These are phyloP conservation scores for Barbarea vulgaris DNA, from an alignment of 345 rosid species.

Conservation along the genomic window DNA sequence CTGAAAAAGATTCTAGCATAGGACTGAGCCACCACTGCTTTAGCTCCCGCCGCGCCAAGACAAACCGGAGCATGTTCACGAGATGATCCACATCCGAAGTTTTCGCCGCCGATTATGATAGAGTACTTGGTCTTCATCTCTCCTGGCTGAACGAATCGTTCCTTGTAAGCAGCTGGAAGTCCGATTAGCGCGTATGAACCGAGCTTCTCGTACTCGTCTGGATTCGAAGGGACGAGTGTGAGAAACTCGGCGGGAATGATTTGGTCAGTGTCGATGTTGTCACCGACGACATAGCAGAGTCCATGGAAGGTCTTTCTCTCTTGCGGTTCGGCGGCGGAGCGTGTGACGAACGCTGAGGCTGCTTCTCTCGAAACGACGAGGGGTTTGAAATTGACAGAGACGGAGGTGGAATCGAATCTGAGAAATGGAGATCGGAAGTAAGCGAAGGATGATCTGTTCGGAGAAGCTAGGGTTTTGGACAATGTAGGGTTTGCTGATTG, in stretches of 20 bases:
- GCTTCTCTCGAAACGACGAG: not conserved
- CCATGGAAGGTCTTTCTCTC: slow-evolving; percentile 66
- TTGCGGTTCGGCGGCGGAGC: slow-evolving; percentile 38
- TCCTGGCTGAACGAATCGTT: slow-evolving; percentile 61
- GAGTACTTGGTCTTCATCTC: slow-evolving; percentile 67
- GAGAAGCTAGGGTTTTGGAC: slow-evolving; percentile 34
- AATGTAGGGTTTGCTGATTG: slow-evolving; percentile 36
- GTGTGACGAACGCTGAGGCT: slow-evolving; percentile 29
- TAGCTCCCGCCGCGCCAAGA: slow-evolving; percentile 83
- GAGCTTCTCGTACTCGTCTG: slow-evolving; percentile 77
- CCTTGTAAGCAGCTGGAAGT: slow-evolving; percentile 66
- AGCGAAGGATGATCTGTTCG: slow-evolving; percentile 7
- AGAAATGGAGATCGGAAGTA: slow-evolving; percentile 26
- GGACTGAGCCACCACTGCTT: slow-evolving; percentile 79
- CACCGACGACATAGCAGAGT: slow-evolving; percentile 87
- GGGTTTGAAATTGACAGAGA: slow-evolving; percentile 20
- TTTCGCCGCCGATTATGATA: slow-evolving; percentile 77
- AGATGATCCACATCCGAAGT: slow-evolving; percentile 94
- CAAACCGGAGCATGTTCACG: slow-evolving; percentile 98
- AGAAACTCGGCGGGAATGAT: slow-evolving; percentile 92
- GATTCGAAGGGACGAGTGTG: slow-evolving; percentile 87
- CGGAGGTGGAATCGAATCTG: slow-evolving; percentile 26
- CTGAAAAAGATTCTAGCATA: slow-evolving; percentile 91
- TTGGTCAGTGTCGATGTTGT: slow-evolving; percentile 97
- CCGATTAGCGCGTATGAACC: slow-evolving; percentile 83